These are phyloP conservation scores for Brasilioporus rufonigricans DNA, from an alignment of 768 basidiomycete genomes.

Conservation along the genomic window DNA sequence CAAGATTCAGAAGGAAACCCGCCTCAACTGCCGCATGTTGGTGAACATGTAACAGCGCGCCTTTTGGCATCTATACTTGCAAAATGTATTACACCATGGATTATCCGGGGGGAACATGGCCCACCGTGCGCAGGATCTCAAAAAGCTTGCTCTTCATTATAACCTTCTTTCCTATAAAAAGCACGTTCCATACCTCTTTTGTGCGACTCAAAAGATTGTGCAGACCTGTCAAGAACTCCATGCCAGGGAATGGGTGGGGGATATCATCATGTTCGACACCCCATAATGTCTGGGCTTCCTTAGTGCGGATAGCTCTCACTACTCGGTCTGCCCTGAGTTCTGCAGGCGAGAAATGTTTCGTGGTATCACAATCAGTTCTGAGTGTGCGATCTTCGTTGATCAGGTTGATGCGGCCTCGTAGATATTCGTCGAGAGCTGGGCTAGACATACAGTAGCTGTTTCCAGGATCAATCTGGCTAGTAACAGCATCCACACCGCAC, in stretches of 20 bases:
- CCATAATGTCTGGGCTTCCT: conserved; percentile 60
- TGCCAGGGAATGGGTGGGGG: conserved; percentile 70
- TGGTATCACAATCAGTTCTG: conserved; percentile 42
- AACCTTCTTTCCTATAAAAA: not conserved
- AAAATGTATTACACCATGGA: not conserved
- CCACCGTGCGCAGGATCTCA: conserved; percentile 37
- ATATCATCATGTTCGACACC: conserved; percentile 47
- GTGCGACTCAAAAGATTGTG: conserved; percentile 46
- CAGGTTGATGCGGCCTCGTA: conserved; percentile 22
- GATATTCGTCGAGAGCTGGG: conserved; percentile 7
- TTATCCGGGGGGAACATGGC: not conserved
- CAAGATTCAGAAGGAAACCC: conserved; percentile 34
- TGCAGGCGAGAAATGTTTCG: conserved; percentile 29
- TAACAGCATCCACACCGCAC: not conserved
- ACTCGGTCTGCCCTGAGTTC: conserved; percentile 57
- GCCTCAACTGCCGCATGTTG: conserved; percentile 42
- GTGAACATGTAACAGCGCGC: conserved; percentile 44
- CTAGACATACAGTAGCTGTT: conserved; percentile 6
- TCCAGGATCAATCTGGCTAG: not conserved
- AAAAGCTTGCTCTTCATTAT: conserved; percentile 35
- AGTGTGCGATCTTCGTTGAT: conserved; percentile 46
- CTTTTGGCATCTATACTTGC: conserved; percentile 45
- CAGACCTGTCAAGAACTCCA: conserved; percentile 73
- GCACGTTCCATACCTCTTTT: not conserved
- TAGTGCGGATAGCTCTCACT: conserved; percentile 50